Percentiles rank a stretch among this genome's conserved stretches.
phyloP scores from a whole-genome alignment of 495 filamentous ascomycete species.

The Podospora pseudopauciseta region DNA sequence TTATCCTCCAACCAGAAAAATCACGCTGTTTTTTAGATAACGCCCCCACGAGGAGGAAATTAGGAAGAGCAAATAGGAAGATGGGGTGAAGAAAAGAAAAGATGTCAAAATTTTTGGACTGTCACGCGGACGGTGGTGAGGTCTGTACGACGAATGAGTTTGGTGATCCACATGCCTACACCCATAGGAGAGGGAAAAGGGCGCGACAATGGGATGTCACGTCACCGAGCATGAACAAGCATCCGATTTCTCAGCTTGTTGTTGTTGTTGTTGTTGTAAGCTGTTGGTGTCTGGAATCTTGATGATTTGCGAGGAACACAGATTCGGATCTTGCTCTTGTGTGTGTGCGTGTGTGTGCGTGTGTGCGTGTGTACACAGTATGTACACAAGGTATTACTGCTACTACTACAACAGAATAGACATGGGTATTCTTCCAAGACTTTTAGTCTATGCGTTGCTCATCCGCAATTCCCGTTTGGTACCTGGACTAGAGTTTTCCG shows the following conservation, averaged over 20 bases:
- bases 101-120: too few species aligned
- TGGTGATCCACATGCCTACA: slow-evolving; percentile 1
- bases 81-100: too few species aligned
- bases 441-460: neutral
- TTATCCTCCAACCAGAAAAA: slow-evolving; percentile 1
- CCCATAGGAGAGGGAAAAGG: neutral
- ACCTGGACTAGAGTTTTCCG: neutral
- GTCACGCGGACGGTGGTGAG: too few species aligned
- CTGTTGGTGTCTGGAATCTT: too few species aligned
- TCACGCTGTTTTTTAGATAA: neutral
- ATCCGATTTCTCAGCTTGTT: neutral
- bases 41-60: neutral
- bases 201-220: neutral
- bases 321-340: neutral
- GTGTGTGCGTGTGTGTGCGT: too few species aligned
- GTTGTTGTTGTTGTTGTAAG: neutral
- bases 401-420: neutral
- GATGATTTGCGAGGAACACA: neutral
- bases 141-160: too few species aligned
- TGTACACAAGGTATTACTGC: neutral
- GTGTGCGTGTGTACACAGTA: too few species aligned
- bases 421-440: neutral
- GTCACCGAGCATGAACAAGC: neutral
- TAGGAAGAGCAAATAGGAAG: neutral
- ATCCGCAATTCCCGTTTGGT: neutral